These are phyloP conservation scores for Saussurea involucrata DNA, from an alignment of 129 eudicot genomes.

Conservation along the genomic window DNA sequence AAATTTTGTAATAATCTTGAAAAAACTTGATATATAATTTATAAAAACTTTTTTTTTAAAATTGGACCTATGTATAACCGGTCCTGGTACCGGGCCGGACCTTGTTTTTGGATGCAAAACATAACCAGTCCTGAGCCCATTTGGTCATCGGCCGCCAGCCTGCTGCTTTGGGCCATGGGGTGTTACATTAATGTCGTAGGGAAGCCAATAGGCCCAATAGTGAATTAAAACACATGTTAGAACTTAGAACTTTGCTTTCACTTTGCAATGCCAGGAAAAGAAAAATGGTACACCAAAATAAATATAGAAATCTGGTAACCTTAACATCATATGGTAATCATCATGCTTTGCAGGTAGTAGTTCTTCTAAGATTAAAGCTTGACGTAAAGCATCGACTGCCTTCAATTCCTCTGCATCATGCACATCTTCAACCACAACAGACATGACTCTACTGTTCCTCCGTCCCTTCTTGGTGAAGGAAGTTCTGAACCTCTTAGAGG, in stretches of 20 bases:
- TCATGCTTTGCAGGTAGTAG: slow-evolving; percentile 75
- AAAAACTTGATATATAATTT: no score
- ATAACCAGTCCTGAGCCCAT: no score
- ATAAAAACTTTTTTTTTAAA: no score
- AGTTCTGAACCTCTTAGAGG: slow-evolving; percentile 75
- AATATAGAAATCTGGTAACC: slow-evolving; percentile 34
- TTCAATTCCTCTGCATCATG: slow-evolving; percentile 84
- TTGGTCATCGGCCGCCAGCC: no score
- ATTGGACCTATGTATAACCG: no score
- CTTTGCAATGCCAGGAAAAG: neutral
- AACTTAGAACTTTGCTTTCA: neutral
- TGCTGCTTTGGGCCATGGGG: neutral
- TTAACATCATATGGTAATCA: slow-evolving; percentile 82
- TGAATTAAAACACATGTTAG: neutral
- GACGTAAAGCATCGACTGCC: slow-evolving; percentile 90
- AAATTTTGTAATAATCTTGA: no score
- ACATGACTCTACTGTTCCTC: slow-evolving; percentile 83
- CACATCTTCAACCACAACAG: slow-evolving; percentile 81
- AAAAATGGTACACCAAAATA: neutral
- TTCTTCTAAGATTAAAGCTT: slow-evolving; percentile 71
- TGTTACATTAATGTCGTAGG: neutral
- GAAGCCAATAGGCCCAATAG: neutral
- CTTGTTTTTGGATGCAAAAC: no score
- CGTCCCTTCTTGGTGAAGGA: slow-evolving; percentile 70
- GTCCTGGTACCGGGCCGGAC: no score